Evolutionary conservation across 768 basidiomycete species (phyloP).

Genomic region (Infundibulicybe gibba): DNA sequence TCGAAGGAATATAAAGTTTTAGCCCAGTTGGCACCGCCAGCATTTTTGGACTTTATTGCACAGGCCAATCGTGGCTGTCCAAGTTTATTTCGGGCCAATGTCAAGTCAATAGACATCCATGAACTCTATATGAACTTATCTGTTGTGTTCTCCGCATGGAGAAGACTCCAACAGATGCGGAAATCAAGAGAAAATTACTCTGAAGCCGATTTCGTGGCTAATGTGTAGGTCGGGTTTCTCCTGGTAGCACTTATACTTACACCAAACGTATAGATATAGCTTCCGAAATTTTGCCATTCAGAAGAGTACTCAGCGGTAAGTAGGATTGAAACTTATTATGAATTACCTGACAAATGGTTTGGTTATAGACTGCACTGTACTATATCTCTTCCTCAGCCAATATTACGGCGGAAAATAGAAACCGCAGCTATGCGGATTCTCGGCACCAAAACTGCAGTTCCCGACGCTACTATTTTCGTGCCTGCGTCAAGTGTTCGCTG

Average conservation of each 20-base stretch:
- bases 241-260: background rate
- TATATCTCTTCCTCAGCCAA: slow-evolving; percentile 45
- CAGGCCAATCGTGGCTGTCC: slow-evolving; percentile 26
- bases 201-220: slow-evolving; percentile 53
- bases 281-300: slow-evolving; percentile 43
- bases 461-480: slow-evolving; percentile 48
- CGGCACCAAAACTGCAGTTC: slow-evolving; percentile 41
- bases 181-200: slow-evolving; percentile 42
- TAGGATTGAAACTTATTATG: background rate
- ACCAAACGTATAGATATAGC: slow-evolving; percentile 20
- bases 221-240: slow-evolving; percentile 35
- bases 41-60: slow-evolving; percentile 26
- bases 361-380: slow-evolving; percentile 42
- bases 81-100: slow-evolving; percentile 31
- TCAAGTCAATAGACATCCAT: slow-evolving; percentile 12
- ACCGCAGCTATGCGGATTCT: slow-evolving; percentile 32
- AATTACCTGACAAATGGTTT: slow-evolving; percentile 4
- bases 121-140: slow-evolving; percentile 33
- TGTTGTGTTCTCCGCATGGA: slow-evolving; percentile 42
- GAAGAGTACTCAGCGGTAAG: slow-evolving; percentile 39
- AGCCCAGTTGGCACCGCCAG: slow-evolving; percentile 13
- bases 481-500: slow-evolving; percentile 30
- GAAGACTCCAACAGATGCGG: slow-evolving; percentile 38
- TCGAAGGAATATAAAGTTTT: slow-evolving; percentile 21
- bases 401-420: slow-evolving; percentile 18